phyloP scores from a whole-genome alignment of 129 eudicot genomes.

The Chrysanthemum makinoi region DNA sequence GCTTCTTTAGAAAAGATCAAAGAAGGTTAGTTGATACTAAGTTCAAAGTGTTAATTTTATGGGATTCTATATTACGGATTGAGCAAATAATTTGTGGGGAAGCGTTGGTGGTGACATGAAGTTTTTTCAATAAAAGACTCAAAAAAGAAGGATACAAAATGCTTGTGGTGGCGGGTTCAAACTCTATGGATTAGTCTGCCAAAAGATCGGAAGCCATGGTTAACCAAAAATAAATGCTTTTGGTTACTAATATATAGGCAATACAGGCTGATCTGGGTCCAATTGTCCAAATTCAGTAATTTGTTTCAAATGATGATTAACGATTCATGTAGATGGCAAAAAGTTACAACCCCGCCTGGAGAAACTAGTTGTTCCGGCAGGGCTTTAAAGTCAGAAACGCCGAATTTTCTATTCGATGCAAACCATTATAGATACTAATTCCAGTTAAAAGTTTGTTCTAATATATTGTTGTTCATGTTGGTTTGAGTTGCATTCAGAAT shows the following conservation, averaged over 20 bases:
- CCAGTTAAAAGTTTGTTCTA: neutral
- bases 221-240: neutral
- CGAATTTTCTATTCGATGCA: neutral
- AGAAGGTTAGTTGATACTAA: slow-evolving; percentile 57
- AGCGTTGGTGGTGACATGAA: neutral
- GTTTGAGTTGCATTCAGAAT: slow-evolving; percentile 2
- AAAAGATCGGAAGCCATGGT: no score
- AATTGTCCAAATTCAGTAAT: neutral
- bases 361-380: slow-evolving; percentile 11
- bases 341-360: neutral
- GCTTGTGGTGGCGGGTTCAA: neutral
- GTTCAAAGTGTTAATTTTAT: neutral
- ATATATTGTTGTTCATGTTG: slow-evolving; percentile 17
- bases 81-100: slow-evolving; percentile 5
- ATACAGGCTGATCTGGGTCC: slow-evolving; percentile 10
- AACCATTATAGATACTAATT: neutral
- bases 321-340: slow-evolving; percentile 8
- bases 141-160: neutral
- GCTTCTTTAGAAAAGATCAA: slow-evolving; percentile 95
- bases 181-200: no score
- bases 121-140: neutral
- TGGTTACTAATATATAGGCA: slow-evolving; percentile 1
- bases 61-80: slow-evolving; percentile 11
- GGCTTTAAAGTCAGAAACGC: neutral
- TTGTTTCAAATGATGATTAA: neutral